Evolutionary conservation across 2,329 filamentous ascomycete genomes (phyloP), one percentile per base, ranked within the genome.

Genomic region (Cytospora piceicola): DNA sequence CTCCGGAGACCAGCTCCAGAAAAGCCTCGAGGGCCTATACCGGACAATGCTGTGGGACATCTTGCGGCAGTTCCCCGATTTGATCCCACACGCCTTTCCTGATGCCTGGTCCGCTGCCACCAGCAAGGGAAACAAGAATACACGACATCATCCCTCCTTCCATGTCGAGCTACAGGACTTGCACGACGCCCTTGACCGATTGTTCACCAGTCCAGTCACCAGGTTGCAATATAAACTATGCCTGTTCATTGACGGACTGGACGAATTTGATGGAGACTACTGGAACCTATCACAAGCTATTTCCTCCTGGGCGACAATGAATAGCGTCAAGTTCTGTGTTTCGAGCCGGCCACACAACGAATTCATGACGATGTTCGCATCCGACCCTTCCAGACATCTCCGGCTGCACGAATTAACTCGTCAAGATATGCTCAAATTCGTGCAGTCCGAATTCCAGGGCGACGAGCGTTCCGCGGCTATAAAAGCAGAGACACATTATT

Each of bases 1-100:
- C n/a, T 63, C 67, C 3, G 69, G 58, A 4, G 57, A 65, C 17
- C 11, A 14, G 1, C 36, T 68, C 32, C 68, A 70, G 39, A 63
- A 56, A 46, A 70, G 68, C 1, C 60, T 63, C 9, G 62, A 67
- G n/a, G 70, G 69, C 1, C 29, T 71, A 1, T 66, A 70, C 14
- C 65, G 67, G 12, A 64, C 64, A 0, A 58, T 70, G 0, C 56
- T 71, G 0, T 71, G 65, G 51, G 61, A 69, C 1, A 65, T 69
- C 2, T 46, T 71, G 1, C 57, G 66, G 1, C 60, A 67, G n/a
- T 65, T 36, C 14, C 69, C 69, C 0, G 39, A 52, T 11, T 39
- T 68, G 9, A 70, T 69, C n/a, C 58, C 39, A 2, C 5, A n/a
- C 3, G 61, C 63, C 0, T 71, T 68, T 34, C 62, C 64, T 24